These are phyloP conservation scores for Rhizopus arrhizus DNA, from an alignment of 371 early-diverging fungal species.

Conservation along the genomic window DNA sequence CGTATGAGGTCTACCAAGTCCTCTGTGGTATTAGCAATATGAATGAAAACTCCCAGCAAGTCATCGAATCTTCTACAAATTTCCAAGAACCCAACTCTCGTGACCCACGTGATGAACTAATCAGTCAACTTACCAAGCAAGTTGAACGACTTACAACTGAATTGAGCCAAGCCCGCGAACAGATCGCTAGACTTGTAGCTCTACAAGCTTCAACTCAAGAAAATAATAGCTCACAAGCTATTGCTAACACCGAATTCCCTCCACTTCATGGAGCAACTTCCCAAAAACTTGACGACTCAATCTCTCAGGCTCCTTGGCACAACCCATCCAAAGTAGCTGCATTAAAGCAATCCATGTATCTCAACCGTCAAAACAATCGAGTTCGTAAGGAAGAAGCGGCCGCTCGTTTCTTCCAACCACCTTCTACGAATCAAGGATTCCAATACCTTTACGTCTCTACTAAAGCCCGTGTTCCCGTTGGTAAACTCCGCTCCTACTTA, in stretches of 20 bases:
- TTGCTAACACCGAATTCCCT: too few species aligned
- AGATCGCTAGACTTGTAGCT: conserved; percentile 1
- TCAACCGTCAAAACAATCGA: too few species aligned
- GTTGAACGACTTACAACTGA: conserved; percentile 4
- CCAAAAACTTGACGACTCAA: too few species aligned
- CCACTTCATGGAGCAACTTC: too few species aligned
- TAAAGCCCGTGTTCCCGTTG: conserved; percentile 6
- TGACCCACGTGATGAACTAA: conserved; percentile 3
- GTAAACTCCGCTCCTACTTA: conserved; percentile 3
- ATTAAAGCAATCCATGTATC: too few species aligned
- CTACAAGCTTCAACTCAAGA: too few species aligned
- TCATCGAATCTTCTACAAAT: conserved; percentile 2
- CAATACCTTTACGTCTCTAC: conserved; percentile 16
- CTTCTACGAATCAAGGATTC: conserved; percentile 15
- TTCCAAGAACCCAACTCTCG: conserved; percentile 3
- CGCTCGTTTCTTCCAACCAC: conserved; percentile 8
- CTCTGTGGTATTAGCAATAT: conserved; percentile 6
- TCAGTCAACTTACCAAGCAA: conserved; percentile 3
- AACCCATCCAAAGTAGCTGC: too few species aligned
- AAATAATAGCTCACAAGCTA: too few species aligned
- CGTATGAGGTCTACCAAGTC: conserved; percentile 3
- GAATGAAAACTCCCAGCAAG: background rate
- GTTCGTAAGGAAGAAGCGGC: conserved; percentile 10
- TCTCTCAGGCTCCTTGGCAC: too few species aligned
- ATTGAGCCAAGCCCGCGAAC: conserved; percentile 3